A percentile compares a stretch with the other conserved stretches of the same genome.
phyloP scores from a whole-genome alignment of 1,284 basidiomycete species.

The Chalciporus sp. region DNA sequence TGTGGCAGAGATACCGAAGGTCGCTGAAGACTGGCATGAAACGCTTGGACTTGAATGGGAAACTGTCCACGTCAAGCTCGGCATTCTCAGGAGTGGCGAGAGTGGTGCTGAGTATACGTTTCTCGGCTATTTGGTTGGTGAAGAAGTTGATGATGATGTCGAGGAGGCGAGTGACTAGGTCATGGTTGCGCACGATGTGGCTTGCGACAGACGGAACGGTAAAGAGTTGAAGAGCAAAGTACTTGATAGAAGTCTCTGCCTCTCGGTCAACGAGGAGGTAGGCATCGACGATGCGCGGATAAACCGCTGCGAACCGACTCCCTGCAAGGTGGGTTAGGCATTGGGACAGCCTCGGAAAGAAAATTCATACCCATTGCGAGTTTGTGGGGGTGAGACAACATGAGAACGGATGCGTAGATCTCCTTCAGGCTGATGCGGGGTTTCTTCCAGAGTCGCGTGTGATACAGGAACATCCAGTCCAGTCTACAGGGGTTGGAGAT shows the following conservation, averaged over 20 bases:
- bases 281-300: conserved; percentile 85
- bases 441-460: conserved; percentile 83
- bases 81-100: conserved; percentile 22
- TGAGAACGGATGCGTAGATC: conserved; percentile 79
- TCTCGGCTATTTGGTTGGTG: conserved; percentile 78
- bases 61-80: conserved; percentile 76
- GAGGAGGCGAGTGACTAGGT: conserved; percentile 76
- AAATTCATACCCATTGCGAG: conserved; percentile 66
- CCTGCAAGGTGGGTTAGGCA: conserved; percentile 46
- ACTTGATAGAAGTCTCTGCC: conserved; percentile 90
- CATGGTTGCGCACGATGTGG: conserved; percentile 76
- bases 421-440: conserved; percentile 81
- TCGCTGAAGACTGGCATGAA: conserved; percentile 91
- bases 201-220: conserved; percentile 84
- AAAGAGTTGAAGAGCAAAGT: conserved; percentile 89
- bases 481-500: conserved; percentile 61
- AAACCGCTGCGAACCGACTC: conserved; percentile 82
- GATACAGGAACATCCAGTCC: conserved; percentile 78
- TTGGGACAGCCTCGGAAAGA: background rate
- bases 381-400: conserved; percentile 75
- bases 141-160: conserved; percentile 87
- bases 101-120: conserved; percentile 58
- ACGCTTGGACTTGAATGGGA: conserved; percentile 90
- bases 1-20: conserved; percentile 78
- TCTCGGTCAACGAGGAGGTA: conserved; percentile 92